A percentile compares a stretch with the other conserved stretches of the same genome.
phyloP scores from a whole-genome alignment of 352 stramenopile species.

The Globisporangium parvum region DNA sequence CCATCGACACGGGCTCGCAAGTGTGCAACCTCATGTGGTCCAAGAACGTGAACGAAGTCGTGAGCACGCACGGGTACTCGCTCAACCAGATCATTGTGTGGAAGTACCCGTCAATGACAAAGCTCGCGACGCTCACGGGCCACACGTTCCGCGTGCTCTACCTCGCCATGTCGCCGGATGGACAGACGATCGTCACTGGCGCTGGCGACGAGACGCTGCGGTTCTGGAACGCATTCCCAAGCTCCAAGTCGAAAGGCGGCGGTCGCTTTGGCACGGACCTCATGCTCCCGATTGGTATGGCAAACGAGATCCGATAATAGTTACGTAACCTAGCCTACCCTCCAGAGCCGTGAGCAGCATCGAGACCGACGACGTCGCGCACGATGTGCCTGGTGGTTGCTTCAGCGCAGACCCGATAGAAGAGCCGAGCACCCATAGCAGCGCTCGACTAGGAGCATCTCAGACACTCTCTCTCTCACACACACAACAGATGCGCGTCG shows the following conservation, averaged over 20 bases:
- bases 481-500: slow-evolving; percentile 3
- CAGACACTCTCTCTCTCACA: background rate
- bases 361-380: too few species aligned
- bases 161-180: slow-evolving; percentile 95
- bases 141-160: slow-evolving; percentile 96
- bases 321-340: too few species aligned
- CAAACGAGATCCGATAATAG: slow-evolving; percentile 66
- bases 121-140: slow-evolving; percentile 94
- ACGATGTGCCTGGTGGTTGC: too few species aligned
- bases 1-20: slow-evolving; percentile 94
- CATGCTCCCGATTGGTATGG: slow-evolving; percentile 47
- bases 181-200: slow-evolving; percentile 96
- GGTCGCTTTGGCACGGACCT: slow-evolving; percentile 47
- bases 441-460: slow-evolving; percentile 1
- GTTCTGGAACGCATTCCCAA: slow-evolving; percentile 98
- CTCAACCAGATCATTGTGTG: slow-evolving; percentile 98
- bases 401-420: too few species aligned
- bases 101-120: slow-evolving; percentile 96
- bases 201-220: slow-evolving; percentile 96
- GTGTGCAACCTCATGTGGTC: slow-evolving; percentile 98
- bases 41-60: slow-evolving; percentile 96
- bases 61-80: slow-evolving; percentile 98
- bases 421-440: too few species aligned
- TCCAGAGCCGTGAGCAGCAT: too few species aligned
- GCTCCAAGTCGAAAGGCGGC: slow-evolving; percentile 42